Evolutionary conservation across 2,329 filamentous ascomycete species (phyloP).

Genomic region (Colletotrichum acutatum): DNA sequence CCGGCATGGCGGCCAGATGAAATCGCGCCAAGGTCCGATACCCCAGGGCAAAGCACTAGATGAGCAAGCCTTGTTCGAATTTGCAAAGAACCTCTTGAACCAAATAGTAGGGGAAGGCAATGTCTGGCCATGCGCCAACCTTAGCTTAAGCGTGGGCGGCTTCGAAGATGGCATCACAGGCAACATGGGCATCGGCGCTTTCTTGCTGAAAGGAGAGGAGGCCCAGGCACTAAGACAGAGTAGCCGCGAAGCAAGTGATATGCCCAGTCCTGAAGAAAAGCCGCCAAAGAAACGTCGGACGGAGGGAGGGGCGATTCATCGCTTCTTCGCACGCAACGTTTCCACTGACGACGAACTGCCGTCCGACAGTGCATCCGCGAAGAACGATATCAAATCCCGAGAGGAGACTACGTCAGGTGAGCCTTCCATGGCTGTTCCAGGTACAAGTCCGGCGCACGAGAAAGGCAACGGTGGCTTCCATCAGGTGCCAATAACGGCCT

Average conservation of each 20-base stretch:
- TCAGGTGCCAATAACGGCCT: constrained; percentile 49
- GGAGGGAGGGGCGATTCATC: constrained; percentile 63
- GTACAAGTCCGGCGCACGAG: background rate
- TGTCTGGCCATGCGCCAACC: constrained; percentile 91
- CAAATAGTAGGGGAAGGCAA: constrained; percentile 83
- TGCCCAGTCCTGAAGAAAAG: constrained; percentile 20
- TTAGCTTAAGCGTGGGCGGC: constrained; percentile 88
- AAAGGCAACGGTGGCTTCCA: background rate
- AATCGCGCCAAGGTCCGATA: constrained; percentile 81
- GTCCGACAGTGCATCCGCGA: constrained; percentile 37
- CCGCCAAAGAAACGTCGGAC: constrained; percentile 55
- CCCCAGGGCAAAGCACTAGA: constrained; percentile 79
- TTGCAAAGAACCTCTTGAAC: constrained; percentile 79
- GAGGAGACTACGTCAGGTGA: constrained; percentile 35
- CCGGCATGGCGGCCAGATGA: constrained; percentile 76
- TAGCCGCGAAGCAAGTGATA: constrained; percentile 38
- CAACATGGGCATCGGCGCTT: constrained; percentile 87
- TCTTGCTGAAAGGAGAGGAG: constrained; percentile 82
- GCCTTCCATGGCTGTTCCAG: background rate
- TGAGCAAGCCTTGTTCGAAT: constrained; percentile 76
- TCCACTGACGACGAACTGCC: constrained; percentile 43
- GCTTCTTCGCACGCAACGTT: constrained; percentile 63
- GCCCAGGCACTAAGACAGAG: constrained; percentile 62
- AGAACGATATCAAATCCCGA: background rate
- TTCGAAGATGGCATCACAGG: constrained; percentile 89